Conservation (phyloP, 2,329 filamentous ascomycete genomes). For the Aspergillus neoniger region DNA sequence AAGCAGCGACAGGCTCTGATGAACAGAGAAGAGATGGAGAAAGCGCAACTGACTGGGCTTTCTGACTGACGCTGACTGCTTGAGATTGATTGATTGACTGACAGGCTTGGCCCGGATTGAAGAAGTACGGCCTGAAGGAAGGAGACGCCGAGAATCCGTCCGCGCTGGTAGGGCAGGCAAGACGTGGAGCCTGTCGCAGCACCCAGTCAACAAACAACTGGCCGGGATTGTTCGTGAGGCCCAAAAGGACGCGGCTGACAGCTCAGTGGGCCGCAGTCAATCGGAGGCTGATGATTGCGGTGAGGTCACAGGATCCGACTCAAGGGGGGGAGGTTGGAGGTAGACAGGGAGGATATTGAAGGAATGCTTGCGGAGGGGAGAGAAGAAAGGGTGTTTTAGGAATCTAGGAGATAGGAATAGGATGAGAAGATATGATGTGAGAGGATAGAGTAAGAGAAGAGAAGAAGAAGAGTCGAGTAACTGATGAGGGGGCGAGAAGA, state of each 20-base stretch:
- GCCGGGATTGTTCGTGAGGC: conserved; percentile 18
- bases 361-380: background rate
- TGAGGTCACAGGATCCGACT: conserved; percentile 18
- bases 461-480: conserved; percentile 5
- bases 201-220: conserved; percentile 18
- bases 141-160: conserved; percentile 10
- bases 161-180: conserved; percentile 21
- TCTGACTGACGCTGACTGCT: conserved; percentile 12
- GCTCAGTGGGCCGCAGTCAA: conserved; percentile 22
- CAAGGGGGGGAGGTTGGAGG: conserved; percentile 11
- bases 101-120: background rate
- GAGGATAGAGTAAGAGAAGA: conserved; percentile 1
- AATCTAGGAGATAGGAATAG: background rate
- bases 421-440: conserved; percentile 1
- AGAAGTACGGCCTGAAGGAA: conserved; percentile 7
- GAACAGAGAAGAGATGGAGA: background rate
- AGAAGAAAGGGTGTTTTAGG: background rate
- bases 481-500: background rate
- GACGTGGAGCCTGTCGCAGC: conserved; percentile 27
- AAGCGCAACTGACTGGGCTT: conserved; percentile 3
- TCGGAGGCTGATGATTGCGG: conserved; percentile 32
- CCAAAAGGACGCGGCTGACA: conserved; percentile 18
- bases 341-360: conserved; percentile 14
- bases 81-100: conserved; percentile 9
- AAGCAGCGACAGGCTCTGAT: conserved; percentile 12